These are phyloP conservation scores for barley (Hordeum vulgare) DNA, from an alignment of 176 grass and related monocot species.

Conservation along the genomic window DNA sequence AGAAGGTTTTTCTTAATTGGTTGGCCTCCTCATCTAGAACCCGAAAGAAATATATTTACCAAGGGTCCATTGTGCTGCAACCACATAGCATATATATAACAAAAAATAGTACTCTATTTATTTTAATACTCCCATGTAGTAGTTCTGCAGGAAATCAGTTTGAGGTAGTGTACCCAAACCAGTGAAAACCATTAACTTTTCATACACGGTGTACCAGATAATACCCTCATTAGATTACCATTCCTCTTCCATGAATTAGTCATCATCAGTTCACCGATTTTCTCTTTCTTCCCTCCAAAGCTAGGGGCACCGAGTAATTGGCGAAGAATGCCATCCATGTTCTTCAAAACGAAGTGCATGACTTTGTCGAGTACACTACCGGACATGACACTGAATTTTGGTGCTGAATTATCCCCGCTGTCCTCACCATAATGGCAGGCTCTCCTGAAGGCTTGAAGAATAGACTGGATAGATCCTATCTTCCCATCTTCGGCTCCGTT, in stretches of 20 bases:
- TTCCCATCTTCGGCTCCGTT: conserved; percentile 40
- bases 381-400: conserved; percentile 80
- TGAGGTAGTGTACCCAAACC: too few species aligned
- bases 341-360: conserved; percentile 86
- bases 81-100: too few species aligned
- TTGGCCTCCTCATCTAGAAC: too few species aligned
- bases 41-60: too few species aligned
- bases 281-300: conserved; percentile 78
- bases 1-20: too few species aligned
- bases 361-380: conserved; percentile 85
- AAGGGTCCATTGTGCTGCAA: too few species aligned
- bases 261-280: conserved; percentile 51
- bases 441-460: conserved; percentile 73
- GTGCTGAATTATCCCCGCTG: conserved; percentile 45
- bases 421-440: conserved; percentile 92
- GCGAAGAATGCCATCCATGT: conserved; percentile 83
- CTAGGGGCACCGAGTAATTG: conserved; percentile 60
- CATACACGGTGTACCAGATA: too few species aligned
- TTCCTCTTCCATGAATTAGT: conserved; percentile 64
- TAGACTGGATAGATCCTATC: conserved; percentile 55
- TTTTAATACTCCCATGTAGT: too few species aligned
- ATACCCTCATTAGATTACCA: conserved; percentile 82
- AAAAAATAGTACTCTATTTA: too few species aligned
- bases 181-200: too few species aligned
- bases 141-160: too few species aligned